These are phyloP conservation scores for Rhododendron williamsianum DNA, from an alignment of 148 eudicot species.

Conservation along the genomic window DNA sequence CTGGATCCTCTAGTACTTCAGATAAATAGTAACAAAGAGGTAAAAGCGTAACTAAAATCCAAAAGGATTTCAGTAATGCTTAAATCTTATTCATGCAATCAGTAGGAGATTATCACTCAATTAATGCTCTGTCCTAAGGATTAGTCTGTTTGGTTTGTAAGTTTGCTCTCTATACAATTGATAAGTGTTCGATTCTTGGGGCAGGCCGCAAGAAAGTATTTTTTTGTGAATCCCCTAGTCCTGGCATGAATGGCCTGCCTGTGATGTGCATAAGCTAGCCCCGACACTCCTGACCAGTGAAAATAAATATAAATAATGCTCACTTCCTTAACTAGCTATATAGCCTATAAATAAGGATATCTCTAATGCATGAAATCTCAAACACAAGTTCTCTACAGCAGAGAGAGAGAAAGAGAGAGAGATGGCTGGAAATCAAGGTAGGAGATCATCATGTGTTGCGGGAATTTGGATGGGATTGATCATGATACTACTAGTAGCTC, in stretches of 20 bases:
- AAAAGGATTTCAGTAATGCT: background rate
- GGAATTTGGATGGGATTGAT: background rate
- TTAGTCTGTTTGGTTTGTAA: no score
- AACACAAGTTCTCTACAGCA: background rate
- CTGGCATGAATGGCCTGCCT: no score
- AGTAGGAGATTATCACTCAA: background rate
- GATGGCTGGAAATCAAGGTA: background rate
- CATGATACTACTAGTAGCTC: background rate
- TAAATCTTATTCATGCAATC: background rate
- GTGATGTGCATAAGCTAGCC: no score
- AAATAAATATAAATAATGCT: no score
- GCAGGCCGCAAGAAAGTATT: no score
- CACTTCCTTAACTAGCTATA: background rate
- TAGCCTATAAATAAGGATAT: background rate
- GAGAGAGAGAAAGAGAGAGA: background rate
- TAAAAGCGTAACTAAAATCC: background rate
- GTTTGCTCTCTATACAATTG: no score
- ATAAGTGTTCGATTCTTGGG: no score
- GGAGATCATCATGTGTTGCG: background rate
- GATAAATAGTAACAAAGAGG: no score
- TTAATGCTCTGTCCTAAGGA: no score
- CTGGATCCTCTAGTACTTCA: background rate
- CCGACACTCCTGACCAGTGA: no score
- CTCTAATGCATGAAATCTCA: background rate
- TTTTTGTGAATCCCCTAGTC: no score